A percentile compares a stretch with the other conserved stretches of the same genome.
These are phyloP conservation scores for Xylaria longipes DNA, from an alignment of 495 filamentous ascomycete genomes.

Conservation along the genomic window DNA sequence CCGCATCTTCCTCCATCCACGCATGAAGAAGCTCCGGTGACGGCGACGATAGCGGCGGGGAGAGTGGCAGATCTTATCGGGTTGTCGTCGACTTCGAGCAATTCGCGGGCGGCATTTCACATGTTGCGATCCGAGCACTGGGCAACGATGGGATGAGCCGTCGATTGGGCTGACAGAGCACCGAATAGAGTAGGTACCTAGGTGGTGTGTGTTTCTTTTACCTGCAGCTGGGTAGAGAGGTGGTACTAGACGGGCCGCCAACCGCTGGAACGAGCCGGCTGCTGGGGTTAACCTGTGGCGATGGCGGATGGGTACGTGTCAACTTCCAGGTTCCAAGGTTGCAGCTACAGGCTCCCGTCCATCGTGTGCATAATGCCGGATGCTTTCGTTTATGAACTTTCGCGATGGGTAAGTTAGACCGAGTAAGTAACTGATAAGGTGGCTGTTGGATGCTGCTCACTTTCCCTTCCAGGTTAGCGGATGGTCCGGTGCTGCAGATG, in stretches of 20 bases:
- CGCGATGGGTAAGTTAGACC: not conserved
- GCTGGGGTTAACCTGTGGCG: not conserved
- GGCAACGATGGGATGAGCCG: not conserved
- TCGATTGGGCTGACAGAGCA: not conserved
- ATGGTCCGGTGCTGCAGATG: not conserved
- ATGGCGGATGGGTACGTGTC: not conserved
- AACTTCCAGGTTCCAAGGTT: no score
- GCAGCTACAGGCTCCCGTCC: not conserved
- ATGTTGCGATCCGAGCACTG: slow-evolving; percentile 17
- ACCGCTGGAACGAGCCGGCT: not conserved
- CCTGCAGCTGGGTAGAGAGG: not conserved
- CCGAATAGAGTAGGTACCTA: not conserved
- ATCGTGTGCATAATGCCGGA: not conserved
- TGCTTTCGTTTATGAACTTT: not conserved
- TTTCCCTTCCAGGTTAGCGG: not conserved
- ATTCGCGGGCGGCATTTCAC: slow-evolving; percentile 21
- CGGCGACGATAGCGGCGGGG: slow-evolving; percentile 9
- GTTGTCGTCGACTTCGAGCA: slow-evolving; percentile 4
- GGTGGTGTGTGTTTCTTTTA: not conserved
- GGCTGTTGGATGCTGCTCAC: not conserved
- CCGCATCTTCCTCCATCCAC: slow-evolving; percentile 45
- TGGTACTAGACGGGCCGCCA: not conserved
- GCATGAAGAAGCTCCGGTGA: slow-evolving; percentile 33
- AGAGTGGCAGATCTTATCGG: slow-evolving; percentile 19
- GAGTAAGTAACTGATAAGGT: not conserved